phyloP scores from a whole-genome alignment of 2,329 filamentous ascomycete species.

The Penicillium hesseltinei region DNA sequence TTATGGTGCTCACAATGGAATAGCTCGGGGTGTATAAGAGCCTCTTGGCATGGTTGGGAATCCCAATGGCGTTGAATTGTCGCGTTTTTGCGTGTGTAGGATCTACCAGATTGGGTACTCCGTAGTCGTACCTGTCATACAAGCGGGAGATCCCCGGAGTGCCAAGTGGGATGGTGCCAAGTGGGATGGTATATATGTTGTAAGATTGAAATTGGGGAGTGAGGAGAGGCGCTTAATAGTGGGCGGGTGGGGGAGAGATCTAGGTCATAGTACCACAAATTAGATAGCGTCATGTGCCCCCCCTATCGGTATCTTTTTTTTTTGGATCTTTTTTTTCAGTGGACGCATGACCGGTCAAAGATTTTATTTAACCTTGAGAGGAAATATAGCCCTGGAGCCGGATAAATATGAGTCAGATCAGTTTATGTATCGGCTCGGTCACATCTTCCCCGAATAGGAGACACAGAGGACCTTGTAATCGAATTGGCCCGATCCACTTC shows the following conservation, averaged over 20 bases:
- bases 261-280: background rate
- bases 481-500: slow-evolving; percentile 1
- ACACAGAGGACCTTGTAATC: background rate
- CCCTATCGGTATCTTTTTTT: background rate
- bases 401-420: background rate
- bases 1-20: background rate
- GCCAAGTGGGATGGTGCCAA: slow-evolving; percentile 18
- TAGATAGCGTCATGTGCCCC: slow-evolving; percentile 5
- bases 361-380: background rate
- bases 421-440: background rate
- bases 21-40: slow-evolving; percentile 1
- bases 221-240: background rate
- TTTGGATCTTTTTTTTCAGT: background rate
- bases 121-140: slow-evolving; percentile 13
- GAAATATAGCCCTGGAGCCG: background rate
- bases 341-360: slow-evolving; percentile 18
- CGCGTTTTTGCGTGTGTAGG: background rate
- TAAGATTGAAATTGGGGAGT: background rate
- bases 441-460: slow-evolving; percentile 15
- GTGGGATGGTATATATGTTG: background rate
- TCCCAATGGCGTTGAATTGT: background rate
- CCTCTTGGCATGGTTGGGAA: background rate
- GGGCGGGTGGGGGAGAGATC: background rate
- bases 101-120: background rate
- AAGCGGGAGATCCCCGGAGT: slow-evolving; percentile 16